These are phyloP conservation scores for Dactylonectria macrodidyma DNA, from an alignment of 2,329 filamentous ascomycete species.

Conservation along the genomic window DNA sequence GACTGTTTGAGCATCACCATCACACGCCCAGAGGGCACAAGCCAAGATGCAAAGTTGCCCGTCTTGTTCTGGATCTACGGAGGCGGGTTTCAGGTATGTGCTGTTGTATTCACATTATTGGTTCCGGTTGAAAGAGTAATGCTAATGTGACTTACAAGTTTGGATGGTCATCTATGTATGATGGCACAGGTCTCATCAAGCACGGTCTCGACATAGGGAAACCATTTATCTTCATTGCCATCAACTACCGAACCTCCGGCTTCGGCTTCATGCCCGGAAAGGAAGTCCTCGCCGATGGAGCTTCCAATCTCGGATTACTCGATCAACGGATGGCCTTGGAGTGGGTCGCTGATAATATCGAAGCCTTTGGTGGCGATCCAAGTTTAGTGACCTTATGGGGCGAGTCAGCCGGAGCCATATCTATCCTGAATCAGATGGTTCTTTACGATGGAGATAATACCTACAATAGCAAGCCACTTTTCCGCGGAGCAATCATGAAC, in stretches of 20 bases:
- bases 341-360: constrained; percentile 74
- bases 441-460: constrained; percentile 73
- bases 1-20: constrained; percentile 68
- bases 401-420: constrained; percentile 71
- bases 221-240: constrained; percentile 73
- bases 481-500: constrained; percentile 77
- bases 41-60: constrained; percentile 61
- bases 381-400: constrained; percentile 77
- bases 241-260: constrained; percentile 76
- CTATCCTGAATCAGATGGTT: constrained; percentile 74
- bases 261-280: constrained; percentile 70
- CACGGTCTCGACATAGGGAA: constrained; percentile 60
- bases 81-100: constrained; percentile 59
- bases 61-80: constrained; percentile 73
- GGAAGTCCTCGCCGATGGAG: constrained; percentile 68
- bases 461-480: constrained; percentile 68
- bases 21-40: constrained; percentile 61
- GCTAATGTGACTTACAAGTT: constrained; percentile 35
- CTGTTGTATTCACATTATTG: no score
- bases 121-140: not conserved
- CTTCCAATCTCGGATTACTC: constrained; percentile 71
- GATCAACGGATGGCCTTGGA: constrained; percentile 73
- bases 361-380: constrained; percentile 55
- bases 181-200: constrained; percentile 53
- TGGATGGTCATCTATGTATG: constrained; percentile 53